These are phyloP conservation scores for Colletotrichum tofieldiae DNA, from an alignment of 2,329 filamentous ascomycete species.

Conservation along the genomic window DNA sequence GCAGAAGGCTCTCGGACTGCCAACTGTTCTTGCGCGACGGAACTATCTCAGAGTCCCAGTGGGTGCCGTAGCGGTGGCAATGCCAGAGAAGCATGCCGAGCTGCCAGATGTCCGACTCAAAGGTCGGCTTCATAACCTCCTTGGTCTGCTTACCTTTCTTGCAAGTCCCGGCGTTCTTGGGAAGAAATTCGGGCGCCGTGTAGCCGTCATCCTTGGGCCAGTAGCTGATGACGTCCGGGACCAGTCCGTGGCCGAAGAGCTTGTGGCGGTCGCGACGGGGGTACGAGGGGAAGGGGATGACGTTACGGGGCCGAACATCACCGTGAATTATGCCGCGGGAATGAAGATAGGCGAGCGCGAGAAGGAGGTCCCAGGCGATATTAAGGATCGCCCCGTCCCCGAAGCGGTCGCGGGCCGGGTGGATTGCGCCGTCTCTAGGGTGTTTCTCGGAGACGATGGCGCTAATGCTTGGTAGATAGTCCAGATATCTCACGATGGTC, in stretches of 20 bases:
- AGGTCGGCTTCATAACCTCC: not conserved
- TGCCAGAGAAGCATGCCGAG: conserved; percentile 22
- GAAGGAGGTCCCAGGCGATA: conserved; percentile 25
- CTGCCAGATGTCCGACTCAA: conserved; percentile 31
- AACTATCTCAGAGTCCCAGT: not conserved
- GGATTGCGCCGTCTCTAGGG: not conserved
- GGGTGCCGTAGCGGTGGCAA: conserved; percentile 13
- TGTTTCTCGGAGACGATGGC: conserved; percentile 14
- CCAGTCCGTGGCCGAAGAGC: conserved; percentile 35
- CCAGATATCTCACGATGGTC: conserved; percentile 19
- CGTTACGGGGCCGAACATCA: conserved; percentile 13
- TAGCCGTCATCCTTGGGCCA: not conserved
- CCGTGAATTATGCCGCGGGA: conserved; percentile 26
- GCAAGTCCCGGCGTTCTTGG: not conserved
- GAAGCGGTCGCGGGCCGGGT: not conserved
- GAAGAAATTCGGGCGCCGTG: conserved; percentile 26
- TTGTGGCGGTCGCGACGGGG: conserved; percentile 1
- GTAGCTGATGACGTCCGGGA: conserved; percentile 12
- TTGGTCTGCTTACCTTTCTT: not conserved
- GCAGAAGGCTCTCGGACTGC: not conserved
- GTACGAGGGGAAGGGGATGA: not conserved
- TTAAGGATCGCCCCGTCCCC: conserved; percentile 15
- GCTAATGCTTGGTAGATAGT: conserved; percentile 1
- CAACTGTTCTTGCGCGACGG: conserved; percentile 2
- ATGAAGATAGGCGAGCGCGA: conserved; percentile 30